Base-by-base conservation (phyloP, 352 stramenopile genomes). In the Ochromonadaceae sp. region DNA sequence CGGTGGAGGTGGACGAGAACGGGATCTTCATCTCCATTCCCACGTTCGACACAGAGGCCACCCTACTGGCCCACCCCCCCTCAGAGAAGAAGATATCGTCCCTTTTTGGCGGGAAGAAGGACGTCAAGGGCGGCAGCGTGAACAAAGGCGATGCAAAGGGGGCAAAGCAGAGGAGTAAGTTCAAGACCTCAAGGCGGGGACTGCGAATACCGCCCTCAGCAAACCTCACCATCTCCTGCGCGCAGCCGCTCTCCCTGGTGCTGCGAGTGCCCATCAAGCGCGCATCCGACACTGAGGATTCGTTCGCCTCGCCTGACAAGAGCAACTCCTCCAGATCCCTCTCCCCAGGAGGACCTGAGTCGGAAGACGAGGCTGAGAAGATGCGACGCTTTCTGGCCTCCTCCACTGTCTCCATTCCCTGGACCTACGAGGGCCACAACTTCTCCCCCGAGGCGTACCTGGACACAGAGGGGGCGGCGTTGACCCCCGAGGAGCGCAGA, bases 11-110 rank as follows among this genome's bases (percentile, higher is more conserved):
- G 20, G 49, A 59, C 30, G 22, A 46, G 7, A 7, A 59, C 26
- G 49, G 49, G 26, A 46, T 59, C 5, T 59, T 59, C 25, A 59
- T 59, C n/a, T 59, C 49, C 12, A 59, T 59, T 26, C 49, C 49
- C 22, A 59, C 49, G 26, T 46, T 59, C 22, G n/a, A n/a, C n/a
- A n/a, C n/a, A n/a, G n/a, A n/a, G n/a, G n/a, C n/a, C 7, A 57
- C 9, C 44, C 44, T 17, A 34, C 44, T 17, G 7, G 7, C 22
- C 49, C 7, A 42, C 26, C 22, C 10, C n/a, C 40, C 17, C 17
- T 20, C 40, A 17, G n/a, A 20, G 17, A 17, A 46, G 40, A 20
- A 46, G n/a, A 44, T 15, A 44, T 20, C 40, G 15, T 15, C 40
- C 40, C 15, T 15, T 44, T 15, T 44, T n/a, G 34, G 44, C 35